Conservation (phyloP, 1,284 basidiomycete genomes). For the Cryptococcus sp. region DNA sequence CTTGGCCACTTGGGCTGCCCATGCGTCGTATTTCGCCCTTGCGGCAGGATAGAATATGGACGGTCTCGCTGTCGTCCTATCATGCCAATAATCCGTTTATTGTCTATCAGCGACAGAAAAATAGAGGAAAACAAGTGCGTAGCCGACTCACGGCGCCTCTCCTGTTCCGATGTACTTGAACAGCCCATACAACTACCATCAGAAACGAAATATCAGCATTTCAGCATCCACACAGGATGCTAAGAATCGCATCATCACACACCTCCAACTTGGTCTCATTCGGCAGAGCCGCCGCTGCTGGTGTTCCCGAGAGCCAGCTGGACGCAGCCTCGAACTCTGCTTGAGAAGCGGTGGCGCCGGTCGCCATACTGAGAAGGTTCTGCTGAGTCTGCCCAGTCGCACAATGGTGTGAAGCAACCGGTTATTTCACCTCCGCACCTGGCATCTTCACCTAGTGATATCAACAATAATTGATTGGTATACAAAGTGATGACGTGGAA, state of each 20-base stretch:
- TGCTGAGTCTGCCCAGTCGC: no score
- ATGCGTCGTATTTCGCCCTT: conserved; percentile 86
- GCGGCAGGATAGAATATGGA: conserved; percentile 78
- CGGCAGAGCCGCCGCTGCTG: conserved; percentile 32
- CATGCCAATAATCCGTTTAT: neutral
- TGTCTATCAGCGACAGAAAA: conserved; percentile 44
- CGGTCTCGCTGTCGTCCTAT: conserved; percentile 62
- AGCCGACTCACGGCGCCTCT: conserved; percentile 32
- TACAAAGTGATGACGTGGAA: conserved; percentile 8
- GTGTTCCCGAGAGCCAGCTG: conserved; percentile 35
- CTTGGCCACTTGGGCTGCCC: conserved; percentile 61
- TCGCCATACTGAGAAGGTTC: no score
- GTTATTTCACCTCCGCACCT: no score
- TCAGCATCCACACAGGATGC: neutral
- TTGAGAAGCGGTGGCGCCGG: neutral
- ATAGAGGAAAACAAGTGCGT: neutral
- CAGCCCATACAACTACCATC: conserved; percentile 69
- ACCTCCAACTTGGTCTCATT: conserved; percentile 48
- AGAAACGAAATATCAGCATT: neutral
- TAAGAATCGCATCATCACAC: conserved; percentile 1
- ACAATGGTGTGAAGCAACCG: no score
- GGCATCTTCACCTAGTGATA: no score
- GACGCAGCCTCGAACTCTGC: conserved; percentile 37
- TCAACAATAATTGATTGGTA: no score
- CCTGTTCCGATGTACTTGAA: conserved; percentile 70